A percentile compares a stretch with the other conserved stretches of the same genome.
Conservation (phyloP, 75 land plant genomes). For the Gnetum montanum region DNA sequence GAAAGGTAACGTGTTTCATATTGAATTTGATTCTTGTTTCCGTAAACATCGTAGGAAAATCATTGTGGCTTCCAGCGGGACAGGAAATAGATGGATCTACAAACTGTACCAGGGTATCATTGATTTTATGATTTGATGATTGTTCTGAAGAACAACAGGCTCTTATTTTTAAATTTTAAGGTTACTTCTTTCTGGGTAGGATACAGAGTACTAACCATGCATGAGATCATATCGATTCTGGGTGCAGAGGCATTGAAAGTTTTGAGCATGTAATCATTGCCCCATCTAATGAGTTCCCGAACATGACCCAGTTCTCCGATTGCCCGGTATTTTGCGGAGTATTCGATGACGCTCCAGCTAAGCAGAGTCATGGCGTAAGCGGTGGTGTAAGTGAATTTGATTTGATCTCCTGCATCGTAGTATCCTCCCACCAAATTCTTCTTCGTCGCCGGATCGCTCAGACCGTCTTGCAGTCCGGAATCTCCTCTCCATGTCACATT, state of each 20-base stretch:
- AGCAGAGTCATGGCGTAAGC: slow-evolving; percentile 84
- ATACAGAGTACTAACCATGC: too few species aligned
- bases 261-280: slow-evolving; percentile 79
- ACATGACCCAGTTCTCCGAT: slow-evolving; percentile 78
- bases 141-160: too few species aligned
- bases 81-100: too few species aligned
- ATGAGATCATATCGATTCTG: slow-evolving; percentile 31
- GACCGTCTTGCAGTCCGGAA: slow-evolving; percentile 58
- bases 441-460: slow-evolving; percentile 10
- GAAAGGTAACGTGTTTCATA: too few species aligned
- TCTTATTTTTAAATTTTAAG: too few species aligned
- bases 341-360: slow-evolving; percentile 96
- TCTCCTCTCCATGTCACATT: slow-evolving; percentile 81
- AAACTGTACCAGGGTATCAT: too few species aligned
- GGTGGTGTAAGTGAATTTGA: slow-evolving; percentile 83
- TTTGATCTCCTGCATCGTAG: slow-evolving; percentile 91
- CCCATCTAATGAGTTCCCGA: slow-evolving; percentile 87
- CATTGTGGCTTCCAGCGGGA: too few species aligned
- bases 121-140: too few species aligned
- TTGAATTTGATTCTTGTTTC: too few species aligned
- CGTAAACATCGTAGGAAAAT: too few species aligned
- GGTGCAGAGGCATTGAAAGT: slow-evolving; percentile 77
- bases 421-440: slow-evolving; percentile 69
- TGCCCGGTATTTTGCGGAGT: slow-evolving; percentile 73
- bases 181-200: too few species aligned